Percentiles rank a stretch among this genome's conserved stretches.
phyloP scores from a whole-genome alignment of 2,329 filamentous ascomycete species.

The Paraphaeosphaeria sporulosa region DNA sequence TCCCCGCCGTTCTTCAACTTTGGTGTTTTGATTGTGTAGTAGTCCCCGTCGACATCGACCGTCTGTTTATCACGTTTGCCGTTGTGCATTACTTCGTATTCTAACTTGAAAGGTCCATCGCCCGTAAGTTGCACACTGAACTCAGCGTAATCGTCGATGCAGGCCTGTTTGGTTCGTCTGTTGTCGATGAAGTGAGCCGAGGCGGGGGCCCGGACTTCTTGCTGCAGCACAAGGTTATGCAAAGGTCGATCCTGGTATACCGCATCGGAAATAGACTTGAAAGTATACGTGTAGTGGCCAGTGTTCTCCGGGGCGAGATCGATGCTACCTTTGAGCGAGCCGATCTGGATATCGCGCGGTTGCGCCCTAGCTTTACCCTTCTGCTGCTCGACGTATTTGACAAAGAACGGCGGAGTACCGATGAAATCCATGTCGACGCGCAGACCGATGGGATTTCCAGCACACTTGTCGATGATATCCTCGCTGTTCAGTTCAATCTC shows the following conservation, averaged over 20 bases:
- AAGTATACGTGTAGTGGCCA: conserved; percentile 86
- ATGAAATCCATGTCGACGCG: conserved; percentile 88
- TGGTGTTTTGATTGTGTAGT: conserved; percentile 77
- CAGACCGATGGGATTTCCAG: conserved; percentile 89
- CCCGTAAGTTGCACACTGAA: conserved; percentile 79
- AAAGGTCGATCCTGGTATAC: conserved; percentile 70
- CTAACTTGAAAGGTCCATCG: conserved; percentile 85
- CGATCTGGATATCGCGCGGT: conserved; percentile 60
- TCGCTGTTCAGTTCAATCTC: conserved; percentile 76
- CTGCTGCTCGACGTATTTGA: conserved; percentile 77
- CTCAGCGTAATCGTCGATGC: conserved; percentile 81
- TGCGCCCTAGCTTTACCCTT: conserved; percentile 59
- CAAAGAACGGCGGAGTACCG: conserved; percentile 88
- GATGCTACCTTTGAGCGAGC: conserved; percentile 82
- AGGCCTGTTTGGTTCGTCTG: conserved; percentile 69
- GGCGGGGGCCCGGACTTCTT: conserved; percentile 92
- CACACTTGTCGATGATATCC: conserved; percentile 92
- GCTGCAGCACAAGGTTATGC: conserved; percentile 73
- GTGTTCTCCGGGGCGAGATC: conserved; percentile 83
- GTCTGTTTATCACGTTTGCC: conserved; percentile 79
- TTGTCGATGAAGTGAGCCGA: conserved; percentile 73
- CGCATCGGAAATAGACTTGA: conserved; percentile 79
- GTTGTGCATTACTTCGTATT: conserved; percentile 92
- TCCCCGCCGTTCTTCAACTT: conserved; percentile 82
- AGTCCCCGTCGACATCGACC: conserved; percentile 67